Conservation (phyloP, 768 basidiomycete species). For the Rubroboletus pulcherrimus region DNA sequence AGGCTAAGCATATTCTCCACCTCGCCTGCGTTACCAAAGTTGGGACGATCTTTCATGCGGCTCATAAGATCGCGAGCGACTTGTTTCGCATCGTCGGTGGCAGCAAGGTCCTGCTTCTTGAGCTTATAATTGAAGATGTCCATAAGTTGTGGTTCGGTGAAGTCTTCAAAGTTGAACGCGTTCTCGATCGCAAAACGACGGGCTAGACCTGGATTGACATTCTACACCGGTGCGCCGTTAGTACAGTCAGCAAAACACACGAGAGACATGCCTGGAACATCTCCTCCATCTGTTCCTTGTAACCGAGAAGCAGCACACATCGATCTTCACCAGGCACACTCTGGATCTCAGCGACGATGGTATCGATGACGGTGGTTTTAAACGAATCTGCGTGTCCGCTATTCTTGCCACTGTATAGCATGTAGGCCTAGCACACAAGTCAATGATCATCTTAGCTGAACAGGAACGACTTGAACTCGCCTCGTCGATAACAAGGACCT, state of each 20-base stretch:
- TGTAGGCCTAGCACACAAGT: slow-evolving; percentile 23
- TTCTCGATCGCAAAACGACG: slow-evolving; percentile 68
- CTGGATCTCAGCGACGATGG: slow-evolving; percentile 72
- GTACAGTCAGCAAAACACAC: neutral
- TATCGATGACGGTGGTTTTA: slow-evolving; percentile 70
- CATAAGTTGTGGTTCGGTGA: slow-evolving; percentile 48
- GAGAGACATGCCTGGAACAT: slow-evolving; percentile 60
- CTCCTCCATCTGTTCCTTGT: slow-evolving; percentile 62
- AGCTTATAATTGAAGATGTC: slow-evolving; percentile 55
- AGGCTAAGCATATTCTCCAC: slow-evolving; percentile 56
- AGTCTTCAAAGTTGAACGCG: slow-evolving; percentile 68
- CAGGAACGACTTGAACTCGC: slow-evolving; percentile 29
- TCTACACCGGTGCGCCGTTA: slow-evolving; percentile 33
- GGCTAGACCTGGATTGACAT: slow-evolving; percentile 64
- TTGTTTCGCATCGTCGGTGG: slow-evolving; percentile 53
- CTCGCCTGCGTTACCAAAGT: slow-evolving; percentile 64
- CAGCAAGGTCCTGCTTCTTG: slow-evolving; percentile 51
- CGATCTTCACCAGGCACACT: slow-evolving; percentile 66
- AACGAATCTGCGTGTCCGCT: slow-evolving; percentile 39
- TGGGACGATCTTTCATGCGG: slow-evolving; percentile 41
- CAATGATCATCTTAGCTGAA: neutral
- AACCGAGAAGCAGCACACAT: slow-evolving; percentile 62
- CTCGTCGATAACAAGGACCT: slow-evolving; percentile 71
- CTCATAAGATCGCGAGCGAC: slow-evolving; percentile 49
- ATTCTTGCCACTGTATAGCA: slow-evolving; percentile 50